A percentile compares a stretch with the other conserved stretches of the same genome.
These are phyloP conservation scores for Hypoxylon sp. DNA, from an alignment of 2,329 filamentous ascomycete genomes.

Conservation along the genomic window DNA sequence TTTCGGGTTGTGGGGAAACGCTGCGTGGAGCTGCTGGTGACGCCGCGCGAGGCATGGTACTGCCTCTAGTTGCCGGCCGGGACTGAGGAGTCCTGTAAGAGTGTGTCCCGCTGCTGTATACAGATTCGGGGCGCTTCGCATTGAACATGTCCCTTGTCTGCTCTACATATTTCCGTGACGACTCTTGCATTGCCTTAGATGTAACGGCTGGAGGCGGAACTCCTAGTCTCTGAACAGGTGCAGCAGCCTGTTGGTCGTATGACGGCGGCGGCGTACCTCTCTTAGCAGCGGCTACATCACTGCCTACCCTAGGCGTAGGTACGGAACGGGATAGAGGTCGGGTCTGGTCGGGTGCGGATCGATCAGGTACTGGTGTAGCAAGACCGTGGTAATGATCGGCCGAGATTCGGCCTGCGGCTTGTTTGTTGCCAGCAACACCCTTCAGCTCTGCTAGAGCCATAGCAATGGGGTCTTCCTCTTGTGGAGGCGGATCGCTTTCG, in stretches of 20 bases:
- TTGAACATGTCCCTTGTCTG: constrained; percentile 87
- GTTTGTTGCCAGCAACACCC: constrained; percentile 81
- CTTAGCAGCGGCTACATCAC: constrained; percentile 68
- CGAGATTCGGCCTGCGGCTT: constrained; percentile 86
- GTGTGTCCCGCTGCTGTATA: constrained; percentile 55
- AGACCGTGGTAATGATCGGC: constrained; percentile 97
- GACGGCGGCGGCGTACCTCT: constrained; percentile 88
- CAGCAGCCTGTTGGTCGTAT: constrained; percentile 75
- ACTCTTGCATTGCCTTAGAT: constrained; percentile 94
- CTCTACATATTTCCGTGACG: constrained; percentile 87
- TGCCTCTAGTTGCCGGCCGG: constrained; percentile 72
- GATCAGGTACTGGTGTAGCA: constrained; percentile 79
- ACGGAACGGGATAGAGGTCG: constrained; percentile 61
- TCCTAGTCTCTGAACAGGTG: constrained; percentile 78
- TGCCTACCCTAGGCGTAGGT: constrained; percentile 57
- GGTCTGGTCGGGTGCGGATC: constrained; percentile 50
- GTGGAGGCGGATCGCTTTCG: constrained; percentile 56
- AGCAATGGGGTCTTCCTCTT: constrained; percentile 89
- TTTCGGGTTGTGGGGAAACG: constrained; percentile 73
- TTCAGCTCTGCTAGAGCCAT: constrained; percentile 93
- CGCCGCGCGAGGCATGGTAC: constrained; percentile 70
- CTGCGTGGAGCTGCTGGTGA: constrained; percentile 79
- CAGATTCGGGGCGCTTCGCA: constrained; percentile 56
- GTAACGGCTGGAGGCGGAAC: constrained; percentile 94
- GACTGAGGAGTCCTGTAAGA: constrained; percentile 58